Evolutionary conservation across 2,329 filamentous ascomycete species (phyloP).

Genomic region (Akanthomyces muscarius): DNA sequence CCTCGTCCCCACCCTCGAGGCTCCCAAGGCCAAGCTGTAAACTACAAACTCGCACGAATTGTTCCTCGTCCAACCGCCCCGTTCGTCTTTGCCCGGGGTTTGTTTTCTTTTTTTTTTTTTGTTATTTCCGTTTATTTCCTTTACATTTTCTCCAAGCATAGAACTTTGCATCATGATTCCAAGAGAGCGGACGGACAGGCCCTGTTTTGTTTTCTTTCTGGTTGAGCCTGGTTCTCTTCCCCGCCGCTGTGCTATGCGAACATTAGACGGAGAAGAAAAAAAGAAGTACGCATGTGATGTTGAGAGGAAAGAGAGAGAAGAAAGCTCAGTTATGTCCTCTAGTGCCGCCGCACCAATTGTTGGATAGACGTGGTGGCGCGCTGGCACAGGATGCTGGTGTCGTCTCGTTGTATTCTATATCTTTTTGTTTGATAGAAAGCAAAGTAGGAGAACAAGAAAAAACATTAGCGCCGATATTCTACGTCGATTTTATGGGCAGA

Average conservation of each 20-base stretch:
- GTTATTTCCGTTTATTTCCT: not conserved
- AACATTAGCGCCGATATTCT: no score
- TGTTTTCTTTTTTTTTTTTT: not conserved
- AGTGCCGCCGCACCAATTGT: not conserved
- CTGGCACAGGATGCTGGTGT: not conserved
- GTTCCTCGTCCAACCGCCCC: no score
- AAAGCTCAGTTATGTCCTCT: not conserved
- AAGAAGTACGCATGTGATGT: not conserved
- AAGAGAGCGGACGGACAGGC: not conserved
- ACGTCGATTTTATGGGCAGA: not conserved
- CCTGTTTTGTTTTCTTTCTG: not conserved
- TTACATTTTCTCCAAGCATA: constrained; percentile 12
- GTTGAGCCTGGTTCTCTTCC: not conserved
- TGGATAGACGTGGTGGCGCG: not conserved
- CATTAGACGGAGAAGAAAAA: constrained; percentile 5
- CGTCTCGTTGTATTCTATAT: not conserved
- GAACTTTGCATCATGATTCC: constrained; percentile 11
- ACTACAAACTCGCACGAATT: not conserved
- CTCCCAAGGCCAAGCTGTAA: constrained; percentile 85
- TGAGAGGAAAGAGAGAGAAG: not conserved
- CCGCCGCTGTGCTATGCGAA: constrained; percentile 2
- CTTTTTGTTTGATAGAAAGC: constrained; percentile 3
- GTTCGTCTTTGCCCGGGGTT: not conserved
- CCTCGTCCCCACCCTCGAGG: constrained; percentile 72
- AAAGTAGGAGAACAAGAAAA: not conserved